Conservation (phyloP, 2,329 filamentous ascomycete species). For the Curvularia sp. region DNA sequence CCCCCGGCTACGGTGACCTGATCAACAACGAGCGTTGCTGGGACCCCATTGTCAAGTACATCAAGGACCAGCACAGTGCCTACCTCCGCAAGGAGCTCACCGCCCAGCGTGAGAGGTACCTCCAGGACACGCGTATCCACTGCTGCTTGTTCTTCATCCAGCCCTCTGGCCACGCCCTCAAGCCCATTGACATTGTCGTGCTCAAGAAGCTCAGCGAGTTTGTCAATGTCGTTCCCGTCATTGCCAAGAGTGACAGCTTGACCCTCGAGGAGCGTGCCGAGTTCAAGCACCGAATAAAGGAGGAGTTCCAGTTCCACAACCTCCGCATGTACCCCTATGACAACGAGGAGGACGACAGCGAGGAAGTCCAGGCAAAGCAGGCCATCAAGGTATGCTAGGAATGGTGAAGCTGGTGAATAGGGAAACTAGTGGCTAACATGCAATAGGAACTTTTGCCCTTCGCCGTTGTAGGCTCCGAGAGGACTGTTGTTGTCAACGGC, state of each 20-base stretch:
- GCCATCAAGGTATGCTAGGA: conserved; percentile 83
- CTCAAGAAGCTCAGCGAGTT: conserved; percentile 99
- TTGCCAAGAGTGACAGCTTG: conserved; percentile 96
- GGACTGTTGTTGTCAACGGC: conserved; percentile 95
- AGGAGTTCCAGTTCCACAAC: conserved; percentile 99
- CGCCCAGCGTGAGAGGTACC: conserved; percentile 97
- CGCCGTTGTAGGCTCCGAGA: conserved; percentile 96
- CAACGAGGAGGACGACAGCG: conserved; percentile 97
- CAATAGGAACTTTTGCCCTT: conserved; percentile 88
- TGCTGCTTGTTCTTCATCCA: conserved; percentile 99
- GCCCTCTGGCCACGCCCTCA: conserved; percentile 95
- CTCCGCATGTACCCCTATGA: conserved; percentile 99
- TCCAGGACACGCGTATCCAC: conserved; percentile 98
- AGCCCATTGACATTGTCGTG: conserved; percentile 99
- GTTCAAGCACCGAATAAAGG: conserved; percentile 99
- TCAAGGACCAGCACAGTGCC: conserved; percentile 99
- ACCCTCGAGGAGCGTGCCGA: conserved; percentile 93
- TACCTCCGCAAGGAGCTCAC: conserved; percentile 99
- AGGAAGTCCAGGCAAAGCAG: conserved; percentile 90
- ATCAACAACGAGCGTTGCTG: conserved; percentile 99
- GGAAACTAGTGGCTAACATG: conserved; percentile 43
- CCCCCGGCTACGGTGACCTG: conserved; percentile 95
- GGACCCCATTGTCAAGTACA: conserved; percentile 99
- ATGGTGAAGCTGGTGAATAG: not conserved
- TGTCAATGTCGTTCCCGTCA: conserved; percentile 98